These are phyloP conservation scores for Candida pseudofarinosa DNA, from an alignment of 805 yeast genomes.

Conservation along the genomic window DNA sequence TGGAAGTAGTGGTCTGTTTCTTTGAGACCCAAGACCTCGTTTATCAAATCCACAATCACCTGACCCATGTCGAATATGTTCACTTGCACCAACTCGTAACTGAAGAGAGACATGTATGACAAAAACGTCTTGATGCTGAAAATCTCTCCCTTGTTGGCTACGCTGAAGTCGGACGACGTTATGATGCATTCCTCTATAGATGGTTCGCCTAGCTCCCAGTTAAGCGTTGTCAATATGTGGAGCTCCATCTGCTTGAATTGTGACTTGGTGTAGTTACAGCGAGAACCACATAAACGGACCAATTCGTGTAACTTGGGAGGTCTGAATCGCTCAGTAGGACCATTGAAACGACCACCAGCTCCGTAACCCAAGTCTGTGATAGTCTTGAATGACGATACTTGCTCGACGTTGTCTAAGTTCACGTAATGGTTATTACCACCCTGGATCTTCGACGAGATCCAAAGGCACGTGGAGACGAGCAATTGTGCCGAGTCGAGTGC, in stretches of 20 bases:
- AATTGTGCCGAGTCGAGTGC: constrained; percentile 83
- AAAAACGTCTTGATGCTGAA: constrained; percentile 48
- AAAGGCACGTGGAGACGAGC: constrained; percentile 85
- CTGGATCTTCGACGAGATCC: constrained; percentile 87
- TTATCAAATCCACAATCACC: constrained; percentile 29
- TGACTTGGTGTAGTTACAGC: constrained; percentile 45
- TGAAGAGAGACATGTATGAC: constrained; percentile 46
- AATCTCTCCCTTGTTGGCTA: constrained; percentile 23
- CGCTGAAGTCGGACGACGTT: constrained; percentile 32
- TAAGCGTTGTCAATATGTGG: constrained; percentile 41
- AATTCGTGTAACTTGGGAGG: constrained; percentile 73
- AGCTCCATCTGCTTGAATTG: constrained; percentile 63
- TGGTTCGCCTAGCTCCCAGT: constrained; percentile 70
- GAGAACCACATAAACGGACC: constrained; percentile 64
- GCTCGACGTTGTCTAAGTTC: constrained; percentile 32
- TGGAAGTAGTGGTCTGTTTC: constrained; percentile 20
- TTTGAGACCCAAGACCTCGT: constrained; percentile 23
- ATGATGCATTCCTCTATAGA: constrained; percentile 36
- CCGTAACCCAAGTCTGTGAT: constrained; percentile 40
- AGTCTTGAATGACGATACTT: constrained; percentile 21
- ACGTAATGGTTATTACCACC: constrained; percentile 71
- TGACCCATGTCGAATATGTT: constrained; percentile 23
- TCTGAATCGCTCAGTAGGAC: constrained; percentile 71
- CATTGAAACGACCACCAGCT: constrained; percentile 55
- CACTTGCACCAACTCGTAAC: constrained; percentile 39